Conservation (phyloP, 2,329 filamentous ascomycete genomes). For the Calonectria henricotiae region DNA sequence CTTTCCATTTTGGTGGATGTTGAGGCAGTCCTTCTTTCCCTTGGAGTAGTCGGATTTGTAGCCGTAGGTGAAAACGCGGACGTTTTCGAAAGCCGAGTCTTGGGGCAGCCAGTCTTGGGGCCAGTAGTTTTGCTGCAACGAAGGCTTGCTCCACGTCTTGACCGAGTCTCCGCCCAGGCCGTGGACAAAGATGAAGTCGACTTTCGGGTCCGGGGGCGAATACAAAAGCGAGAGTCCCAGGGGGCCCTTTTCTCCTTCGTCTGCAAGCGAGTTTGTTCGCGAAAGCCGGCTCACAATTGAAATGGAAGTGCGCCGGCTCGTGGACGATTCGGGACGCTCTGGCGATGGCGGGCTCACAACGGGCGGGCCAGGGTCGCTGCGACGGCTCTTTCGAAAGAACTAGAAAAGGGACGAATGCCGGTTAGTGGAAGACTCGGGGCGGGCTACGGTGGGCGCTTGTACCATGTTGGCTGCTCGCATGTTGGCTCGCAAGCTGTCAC, state of each 20-base stretch:
- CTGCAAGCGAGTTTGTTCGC: background rate
- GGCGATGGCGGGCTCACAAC: background rate
- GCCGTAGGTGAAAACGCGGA: constrained; percentile 54
- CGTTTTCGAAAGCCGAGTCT: constrained; percentile 51
- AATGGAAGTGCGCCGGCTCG: constrained; percentile 12
- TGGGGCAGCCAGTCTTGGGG: constrained; percentile 52
- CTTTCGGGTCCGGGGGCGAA: constrained; percentile 47
- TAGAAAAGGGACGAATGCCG: background rate
- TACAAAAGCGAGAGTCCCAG: constrained; percentile 47
- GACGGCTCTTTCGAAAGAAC: constrained; percentile 23
- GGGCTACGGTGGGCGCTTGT: background rate
- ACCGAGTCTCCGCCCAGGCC: constrained; percentile 59
- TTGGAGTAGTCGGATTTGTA: constrained; percentile 56
- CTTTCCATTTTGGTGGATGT: constrained; percentile 56
- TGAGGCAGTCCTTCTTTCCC: constrained; percentile 49
- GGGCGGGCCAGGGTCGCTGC: constrained; percentile 10
- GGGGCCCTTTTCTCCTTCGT: constrained; percentile 25
- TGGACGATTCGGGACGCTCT: background rate
- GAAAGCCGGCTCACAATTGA: constrained; percentile 13
- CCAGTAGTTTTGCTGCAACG: constrained; percentile 55
- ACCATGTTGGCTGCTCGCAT: background rate
- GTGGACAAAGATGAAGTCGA: constrained; percentile 59
- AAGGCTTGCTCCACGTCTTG: constrained; percentile 59
- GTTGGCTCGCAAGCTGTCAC: constrained; percentile 13
- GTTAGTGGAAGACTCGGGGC: constrained; percentile 10